phyloP scores from a whole-genome alignment of 2,329 filamentous ascomycete species.

The Xylariaceae sp. region DNA sequence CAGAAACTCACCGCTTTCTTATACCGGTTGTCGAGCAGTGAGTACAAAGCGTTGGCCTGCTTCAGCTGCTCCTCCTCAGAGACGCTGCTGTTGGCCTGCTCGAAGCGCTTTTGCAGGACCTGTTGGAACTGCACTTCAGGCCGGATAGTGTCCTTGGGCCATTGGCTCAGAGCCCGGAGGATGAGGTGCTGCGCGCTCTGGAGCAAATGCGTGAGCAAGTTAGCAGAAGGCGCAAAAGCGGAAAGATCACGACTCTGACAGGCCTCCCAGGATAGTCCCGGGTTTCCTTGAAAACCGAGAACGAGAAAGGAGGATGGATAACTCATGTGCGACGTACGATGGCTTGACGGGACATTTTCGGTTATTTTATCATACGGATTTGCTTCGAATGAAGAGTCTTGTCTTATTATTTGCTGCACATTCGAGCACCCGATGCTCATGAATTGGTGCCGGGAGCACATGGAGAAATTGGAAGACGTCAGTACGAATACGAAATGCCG shows the following conservation, averaged over 20 bases:
- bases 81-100: constrained; percentile 28
- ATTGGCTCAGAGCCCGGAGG: constrained; percentile 48
- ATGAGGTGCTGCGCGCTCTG: constrained; percentile 45
- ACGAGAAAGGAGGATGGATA: constrained; percentile 7
- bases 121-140: constrained; percentile 59
- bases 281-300: background rate
- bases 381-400: background rate
- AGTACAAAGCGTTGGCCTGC: constrained; percentile 56
- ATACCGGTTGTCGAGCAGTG: constrained; percentile 56
- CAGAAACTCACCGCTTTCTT: constrained; percentile 42
- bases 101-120: constrained; percentile 45
- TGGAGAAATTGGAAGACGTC: constrained; percentile 12
- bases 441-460: background rate
- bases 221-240: background rate
- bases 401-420: background rate
- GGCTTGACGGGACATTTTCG: constrained; percentile 24
- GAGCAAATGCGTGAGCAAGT: background rate
- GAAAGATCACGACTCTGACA: background rate
- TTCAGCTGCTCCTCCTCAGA: constrained; percentile 46
- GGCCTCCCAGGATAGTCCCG: constrained; percentile 6
- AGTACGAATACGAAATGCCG: background rate
- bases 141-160: constrained; percentile 60
- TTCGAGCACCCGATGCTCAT: background rate
- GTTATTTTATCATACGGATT: background rate
- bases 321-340: constrained; percentile 21